Conservation (phyloP, 805 yeast genomes). For the Wickerhamomyces kurtzmanii region DNA sequence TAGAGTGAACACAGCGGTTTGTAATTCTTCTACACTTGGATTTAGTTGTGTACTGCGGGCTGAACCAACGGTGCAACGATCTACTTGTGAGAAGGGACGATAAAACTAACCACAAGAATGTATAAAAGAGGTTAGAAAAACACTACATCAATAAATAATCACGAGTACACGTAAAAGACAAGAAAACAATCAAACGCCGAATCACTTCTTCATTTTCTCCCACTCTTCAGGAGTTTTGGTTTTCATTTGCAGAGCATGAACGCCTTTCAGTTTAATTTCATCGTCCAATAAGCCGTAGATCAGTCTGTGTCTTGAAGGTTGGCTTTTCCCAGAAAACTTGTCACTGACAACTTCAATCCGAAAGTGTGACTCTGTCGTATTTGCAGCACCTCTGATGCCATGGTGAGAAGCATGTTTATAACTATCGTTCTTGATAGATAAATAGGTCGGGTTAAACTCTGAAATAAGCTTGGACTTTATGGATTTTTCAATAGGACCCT, state of each 20-base stretch:
- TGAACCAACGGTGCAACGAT: too few relatives aligned
- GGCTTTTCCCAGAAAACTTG: slow-evolving; percentile 49
- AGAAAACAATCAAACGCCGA: too few relatives aligned
- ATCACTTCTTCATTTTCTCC: slow-evolving; percentile 12
- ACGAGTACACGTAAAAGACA: too few relatives aligned
- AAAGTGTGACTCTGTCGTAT: slow-evolving; percentile 76
- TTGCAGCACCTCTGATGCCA: slow-evolving; percentile 65
- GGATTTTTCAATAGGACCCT: slow-evolving; percentile 14
- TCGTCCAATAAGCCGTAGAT: slow-evolving; percentile 61
- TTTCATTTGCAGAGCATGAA: slow-evolving; percentile 83
- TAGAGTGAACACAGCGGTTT: too few relatives aligned
- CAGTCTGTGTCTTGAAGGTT: slow-evolving; percentile 72
- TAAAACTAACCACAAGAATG: too few relatives aligned
- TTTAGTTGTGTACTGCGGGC: too few relatives aligned
- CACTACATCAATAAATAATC: too few relatives aligned
- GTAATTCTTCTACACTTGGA: too few relatives aligned
- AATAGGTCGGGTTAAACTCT: slow-evolving; percentile 28
- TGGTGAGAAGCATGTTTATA: slow-evolving; percentile 83
- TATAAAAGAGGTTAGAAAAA: too few relatives aligned
- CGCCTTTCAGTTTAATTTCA: slow-evolving; percentile 60
- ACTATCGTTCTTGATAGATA: slow-evolving; percentile 68
- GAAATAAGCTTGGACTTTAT: slow-evolving; percentile 11
- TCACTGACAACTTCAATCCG: slow-evolving; percentile 64
- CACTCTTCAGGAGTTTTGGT: slow-evolving; percentile 66
- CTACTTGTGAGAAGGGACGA: too few relatives aligned